These are phyloP conservation scores for Talaromyces albobiverticillius DNA, from an alignment of 2,329 filamentous ascomycete genomes.

Conservation along the genomic window DNA sequence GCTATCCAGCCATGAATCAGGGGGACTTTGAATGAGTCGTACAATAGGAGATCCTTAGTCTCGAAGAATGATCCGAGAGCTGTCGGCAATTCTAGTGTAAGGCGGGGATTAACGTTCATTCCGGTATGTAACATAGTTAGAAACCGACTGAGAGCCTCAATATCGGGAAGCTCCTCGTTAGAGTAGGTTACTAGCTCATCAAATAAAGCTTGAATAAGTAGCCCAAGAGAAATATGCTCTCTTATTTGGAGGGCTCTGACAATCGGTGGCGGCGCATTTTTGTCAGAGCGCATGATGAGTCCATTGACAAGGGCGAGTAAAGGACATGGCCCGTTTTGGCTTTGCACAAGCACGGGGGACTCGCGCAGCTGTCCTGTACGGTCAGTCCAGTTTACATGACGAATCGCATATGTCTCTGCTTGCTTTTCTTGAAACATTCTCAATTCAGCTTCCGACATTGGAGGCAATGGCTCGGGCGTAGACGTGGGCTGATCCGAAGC, in stretches of 20 bases:
- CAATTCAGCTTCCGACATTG: constrained; percentile 29
- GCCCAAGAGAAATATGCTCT: constrained; percentile 82
- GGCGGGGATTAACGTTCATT: constrained; percentile 96
- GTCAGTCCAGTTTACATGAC: constrained; percentile 85
- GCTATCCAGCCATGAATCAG: constrained; percentile 93
- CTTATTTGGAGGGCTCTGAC: constrained; percentile 73
- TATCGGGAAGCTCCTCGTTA: constrained; percentile 72
- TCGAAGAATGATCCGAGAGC: constrained; percentile 76
- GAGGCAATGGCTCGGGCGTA: constrained; percentile 6
- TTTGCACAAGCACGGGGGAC: constrained; percentile 90
- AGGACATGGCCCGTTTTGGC: constrained; percentile 91
- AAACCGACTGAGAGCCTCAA: constrained; percentile 83
- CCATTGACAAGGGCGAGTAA: constrained; percentile 91
- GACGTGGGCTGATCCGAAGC: not conserved
- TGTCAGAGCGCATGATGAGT: constrained; percentile 75
- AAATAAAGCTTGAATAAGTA: constrained; percentile 85
- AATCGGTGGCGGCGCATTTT: constrained; percentile 65
- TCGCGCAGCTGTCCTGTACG: constrained; percentile 61
- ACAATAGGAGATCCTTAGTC: constrained; percentile 84
- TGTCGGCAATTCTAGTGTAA: constrained; percentile 56
- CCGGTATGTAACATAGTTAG: constrained; percentile 86
- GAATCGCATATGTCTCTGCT: constrained; percentile 85
- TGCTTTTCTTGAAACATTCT: constrained; percentile 44
- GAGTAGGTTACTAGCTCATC: constrained; percentile 85
- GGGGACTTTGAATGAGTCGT: constrained; percentile 82